Evolutionary conservation across 805 yeast genomes (phyloP).

Genomic region (Komagataella pseudopastoris): DNA sequence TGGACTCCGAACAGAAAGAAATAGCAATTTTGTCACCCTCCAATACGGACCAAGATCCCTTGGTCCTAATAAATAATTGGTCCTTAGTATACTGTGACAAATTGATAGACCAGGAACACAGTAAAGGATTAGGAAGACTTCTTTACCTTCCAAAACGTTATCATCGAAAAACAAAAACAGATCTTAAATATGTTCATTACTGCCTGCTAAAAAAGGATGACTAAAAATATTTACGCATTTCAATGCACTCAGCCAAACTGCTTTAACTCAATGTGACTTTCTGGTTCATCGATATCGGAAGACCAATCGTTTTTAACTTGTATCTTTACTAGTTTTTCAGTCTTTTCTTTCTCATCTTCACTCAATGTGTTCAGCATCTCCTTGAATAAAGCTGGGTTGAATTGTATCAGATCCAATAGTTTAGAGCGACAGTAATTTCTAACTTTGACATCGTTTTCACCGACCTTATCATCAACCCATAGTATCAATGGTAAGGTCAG

Average conservation of each 20-base stretch:
- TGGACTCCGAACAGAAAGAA: conserved; percentile 31
- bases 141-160: conserved; percentile 32
- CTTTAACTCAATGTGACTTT: conserved; percentile 36
- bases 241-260: conserved; percentile 21
- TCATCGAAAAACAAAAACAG: not conserved
- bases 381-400: conserved; percentile 35
- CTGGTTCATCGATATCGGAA: conserved; percentile 7
- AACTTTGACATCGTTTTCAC: conserved; percentile 9
- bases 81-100: conserved; percentile 28
- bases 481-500: conserved; percentile 15
- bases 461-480: conserved; percentile 18
- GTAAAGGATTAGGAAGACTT: conserved; percentile 39
- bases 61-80: conserved; percentile 26
- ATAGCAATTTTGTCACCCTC: conserved; percentile 5
- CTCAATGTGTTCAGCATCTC: conserved; percentile 24
- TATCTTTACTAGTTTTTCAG: conserved; percentile 29
- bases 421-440: conserved; percentile 30
- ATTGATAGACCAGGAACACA: conserved; percentile 39
- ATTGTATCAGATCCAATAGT: conserved; percentile 29
- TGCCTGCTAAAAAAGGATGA: not conserved
- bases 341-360: conserved; percentile 22
- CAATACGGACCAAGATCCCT: not conserved
- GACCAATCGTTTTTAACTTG: not conserved
- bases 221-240: not conserved
- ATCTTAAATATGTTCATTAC: not conserved